A percentile compares a stretch with the other conserved stretches of the same genome.
Conservation (phyloP, 495 filamentous ascomycete species). For the Penicillium cataractarum region DNA sequence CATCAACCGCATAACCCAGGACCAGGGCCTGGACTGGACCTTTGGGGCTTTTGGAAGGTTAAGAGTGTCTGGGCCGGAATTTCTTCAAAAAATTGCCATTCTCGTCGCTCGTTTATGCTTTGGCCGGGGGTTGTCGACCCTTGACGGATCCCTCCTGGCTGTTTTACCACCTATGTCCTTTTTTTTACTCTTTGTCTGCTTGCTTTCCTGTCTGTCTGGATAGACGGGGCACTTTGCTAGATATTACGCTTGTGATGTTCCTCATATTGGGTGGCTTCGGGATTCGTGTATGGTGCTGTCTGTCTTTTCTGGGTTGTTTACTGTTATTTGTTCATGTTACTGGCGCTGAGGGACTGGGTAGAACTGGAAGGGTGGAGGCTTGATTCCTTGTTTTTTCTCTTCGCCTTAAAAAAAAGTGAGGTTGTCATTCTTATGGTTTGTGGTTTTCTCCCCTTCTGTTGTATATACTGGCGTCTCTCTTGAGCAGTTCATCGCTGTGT, state of each 20-base stretch:
- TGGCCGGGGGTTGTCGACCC: slow-evolving; percentile 10
- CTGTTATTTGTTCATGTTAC: slow-evolving; percentile 14
- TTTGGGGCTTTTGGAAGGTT: not conserved
- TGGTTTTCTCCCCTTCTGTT: slow-evolving; percentile 18
- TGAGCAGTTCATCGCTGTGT: slow-evolving; percentile 16
- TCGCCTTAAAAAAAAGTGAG: slow-evolving; percentile 20
- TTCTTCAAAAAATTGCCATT: slow-evolving; percentile 7
- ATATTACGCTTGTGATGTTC: slow-evolving; percentile 25
- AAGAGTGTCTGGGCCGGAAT: not conserved
- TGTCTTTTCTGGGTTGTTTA: slow-evolving; percentile 9
- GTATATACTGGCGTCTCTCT: slow-evolving; percentile 25
- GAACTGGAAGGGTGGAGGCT: slow-evolving; percentile 26
- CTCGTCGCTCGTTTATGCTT: slow-evolving; percentile 19
- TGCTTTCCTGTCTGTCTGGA: slow-evolving; percentile 32
- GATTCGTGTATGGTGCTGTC: slow-evolving; percentile 8
- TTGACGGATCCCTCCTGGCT: slow-evolving; percentile 30
- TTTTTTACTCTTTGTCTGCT: slow-evolving; percentile 9
- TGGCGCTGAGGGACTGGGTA: slow-evolving; percentile 30
- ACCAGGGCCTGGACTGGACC: not conserved
- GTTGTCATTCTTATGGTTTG: slow-evolving; percentile 18
- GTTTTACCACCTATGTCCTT: slow-evolving; percentile 5
- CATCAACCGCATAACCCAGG: not conserved
- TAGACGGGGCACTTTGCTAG: slow-evolving; percentile 32
- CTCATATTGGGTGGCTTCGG: slow-evolving; percentile 29
- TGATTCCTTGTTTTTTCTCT: slow-evolving; percentile 12